Conservation (phyloP, 371 early-diverging fungal genomes). For the Rhizopus microsporus region DNA sequence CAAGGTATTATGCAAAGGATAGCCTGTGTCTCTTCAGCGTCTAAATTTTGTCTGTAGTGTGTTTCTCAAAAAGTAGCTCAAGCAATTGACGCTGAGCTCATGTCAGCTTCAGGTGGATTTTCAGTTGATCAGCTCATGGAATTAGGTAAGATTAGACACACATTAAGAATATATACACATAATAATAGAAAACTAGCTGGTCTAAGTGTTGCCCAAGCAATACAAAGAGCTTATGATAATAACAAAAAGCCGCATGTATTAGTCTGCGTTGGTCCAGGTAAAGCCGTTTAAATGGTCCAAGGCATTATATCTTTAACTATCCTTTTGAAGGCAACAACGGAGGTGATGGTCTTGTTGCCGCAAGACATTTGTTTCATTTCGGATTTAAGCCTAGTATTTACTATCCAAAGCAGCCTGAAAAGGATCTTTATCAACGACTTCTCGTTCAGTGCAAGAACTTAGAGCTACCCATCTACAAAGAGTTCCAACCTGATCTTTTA, state of each 20-base stretch:
- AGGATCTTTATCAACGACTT: slow-evolving; percentile 69
- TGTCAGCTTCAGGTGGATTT: slow-evolving; percentile 82
- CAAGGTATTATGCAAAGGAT: neutral
- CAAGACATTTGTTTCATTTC: slow-evolving; percentile 85
- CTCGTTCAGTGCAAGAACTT: slow-evolving; percentile 71
- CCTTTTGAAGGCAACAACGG: slow-evolving; percentile 76
- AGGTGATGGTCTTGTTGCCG: slow-evolving; percentile 93
- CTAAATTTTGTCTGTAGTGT: slow-evolving; percentile 43
- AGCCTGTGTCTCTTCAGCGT: neutral
- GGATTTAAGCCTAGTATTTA: slow-evolving; percentile 80
- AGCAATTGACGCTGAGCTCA: slow-evolving; percentile 81
- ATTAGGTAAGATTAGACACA: slow-evolving; percentile 49
- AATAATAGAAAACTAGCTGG: slow-evolving; percentile 62
- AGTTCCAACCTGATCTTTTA: slow-evolving; percentile 13
- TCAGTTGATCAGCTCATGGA: slow-evolving; percentile 90
- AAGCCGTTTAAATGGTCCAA: neutral
- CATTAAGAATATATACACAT: neutral
- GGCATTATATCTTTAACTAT: too few relatives aligned
- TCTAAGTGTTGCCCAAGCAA: slow-evolving; percentile 84
- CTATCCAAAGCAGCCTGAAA: slow-evolving; percentile 75
- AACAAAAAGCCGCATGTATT: slow-evolving; percentile 58
- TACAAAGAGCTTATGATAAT: slow-evolving; percentile 67
- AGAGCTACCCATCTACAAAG: slow-evolving; percentile 60
- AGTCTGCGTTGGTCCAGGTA: slow-evolving; percentile 83
- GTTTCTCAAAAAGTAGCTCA: slow-evolving; percentile 79